phyloP scores from a whole-genome alignment of 2,329 filamentous ascomycete genomes.

The Lachnum nothofagi region DNA sequence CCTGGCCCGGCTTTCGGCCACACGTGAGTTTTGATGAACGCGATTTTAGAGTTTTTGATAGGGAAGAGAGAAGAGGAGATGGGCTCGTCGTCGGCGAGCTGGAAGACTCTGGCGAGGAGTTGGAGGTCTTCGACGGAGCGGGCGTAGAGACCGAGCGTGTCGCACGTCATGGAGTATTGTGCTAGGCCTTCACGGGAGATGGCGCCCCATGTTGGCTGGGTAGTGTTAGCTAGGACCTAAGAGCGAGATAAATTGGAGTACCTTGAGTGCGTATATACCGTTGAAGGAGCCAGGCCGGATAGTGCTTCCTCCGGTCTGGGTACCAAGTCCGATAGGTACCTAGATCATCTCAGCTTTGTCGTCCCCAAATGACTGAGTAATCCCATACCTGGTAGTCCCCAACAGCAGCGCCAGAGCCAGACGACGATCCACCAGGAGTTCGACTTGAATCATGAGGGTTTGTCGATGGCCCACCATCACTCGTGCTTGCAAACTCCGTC shows the following conservation, averaged over 20 bases:
- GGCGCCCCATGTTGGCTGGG: constrained; percentile 57
- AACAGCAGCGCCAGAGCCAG: constrained; percentile 62
- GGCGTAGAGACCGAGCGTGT: constrained; percentile 58
- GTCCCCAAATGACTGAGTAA: not conserved
- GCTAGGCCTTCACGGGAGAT: constrained; percentile 59
- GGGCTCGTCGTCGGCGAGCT: constrained; percentile 46
- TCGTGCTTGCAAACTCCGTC: constrained; percentile 58
- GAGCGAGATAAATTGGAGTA: too few species aligned
- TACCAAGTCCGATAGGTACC: constrained; percentile 54
- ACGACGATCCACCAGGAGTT: constrained; percentile 64
- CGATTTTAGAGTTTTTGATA: constrained; percentile 49
- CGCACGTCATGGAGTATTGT: constrained; percentile 53
- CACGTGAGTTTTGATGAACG: constrained; percentile 47
- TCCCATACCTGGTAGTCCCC: constrained; percentile 52
- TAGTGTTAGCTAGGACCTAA: too few species aligned
- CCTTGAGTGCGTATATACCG: constrained; percentile 58
- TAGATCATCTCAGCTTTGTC: not conserved
- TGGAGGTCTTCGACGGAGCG: constrained; percentile 54
- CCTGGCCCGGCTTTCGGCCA: constrained; percentile 46
- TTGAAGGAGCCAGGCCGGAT: constrained; percentile 62
- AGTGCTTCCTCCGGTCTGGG: constrained; percentile 61
- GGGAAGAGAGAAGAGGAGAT: constrained; percentile 24
- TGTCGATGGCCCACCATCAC: constrained; percentile 46
- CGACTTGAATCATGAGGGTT: constrained; percentile 51
- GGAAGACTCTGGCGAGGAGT: constrained; percentile 50